Conservation (phyloP, 352 stramenopile species). For the Pythium dissotocum region DNA sequence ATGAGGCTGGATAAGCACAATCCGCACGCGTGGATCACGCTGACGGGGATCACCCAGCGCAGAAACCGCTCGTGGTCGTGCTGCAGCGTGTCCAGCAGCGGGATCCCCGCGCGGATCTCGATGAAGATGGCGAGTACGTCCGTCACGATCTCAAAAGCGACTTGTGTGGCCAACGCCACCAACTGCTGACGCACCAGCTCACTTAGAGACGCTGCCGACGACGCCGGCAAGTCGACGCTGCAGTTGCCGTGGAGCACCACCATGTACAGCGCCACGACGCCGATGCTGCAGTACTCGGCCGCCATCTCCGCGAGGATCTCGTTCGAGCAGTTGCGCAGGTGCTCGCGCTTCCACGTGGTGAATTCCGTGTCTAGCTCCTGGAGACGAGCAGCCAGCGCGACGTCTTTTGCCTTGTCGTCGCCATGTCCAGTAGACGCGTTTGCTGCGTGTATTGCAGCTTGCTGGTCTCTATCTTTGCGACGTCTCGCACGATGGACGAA, state of each 20-base stretch:
- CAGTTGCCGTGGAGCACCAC: constrained; percentile 8
- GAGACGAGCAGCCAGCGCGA: neutral
- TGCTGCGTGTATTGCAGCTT: neutral
- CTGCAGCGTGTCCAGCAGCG: neutral
- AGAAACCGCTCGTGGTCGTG: constrained; percentile 6
- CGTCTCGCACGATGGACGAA: neutral
- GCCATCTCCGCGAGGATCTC: constrained; percentile 20
- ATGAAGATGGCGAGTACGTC: constrained; percentile 5
- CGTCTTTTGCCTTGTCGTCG: neutral
- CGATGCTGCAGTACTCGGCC: constrained; percentile 23
- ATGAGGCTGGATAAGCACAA: constrained; percentile 16
- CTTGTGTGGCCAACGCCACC: neutral
- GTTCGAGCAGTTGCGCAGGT: constrained; percentile 10
- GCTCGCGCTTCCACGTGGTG: constrained; percentile 4
- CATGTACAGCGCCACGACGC: constrained; percentile 9
- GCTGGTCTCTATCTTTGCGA: neutral
- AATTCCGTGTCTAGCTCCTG: constrained; percentile 1
- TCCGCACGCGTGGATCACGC: constrained; percentile 4
- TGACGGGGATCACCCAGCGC: constrained; percentile 8
- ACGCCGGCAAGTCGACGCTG: constrained; percentile 1
- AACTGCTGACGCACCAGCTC: neutral
- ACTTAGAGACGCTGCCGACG: neutral
- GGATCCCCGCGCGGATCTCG: constrained; percentile 15
- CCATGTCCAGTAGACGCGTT: neutral
- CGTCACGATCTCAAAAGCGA: constrained; percentile 16